Conservation (phyloP, 163 green algal genomes). For the Chloroidium sp. region DNA sequence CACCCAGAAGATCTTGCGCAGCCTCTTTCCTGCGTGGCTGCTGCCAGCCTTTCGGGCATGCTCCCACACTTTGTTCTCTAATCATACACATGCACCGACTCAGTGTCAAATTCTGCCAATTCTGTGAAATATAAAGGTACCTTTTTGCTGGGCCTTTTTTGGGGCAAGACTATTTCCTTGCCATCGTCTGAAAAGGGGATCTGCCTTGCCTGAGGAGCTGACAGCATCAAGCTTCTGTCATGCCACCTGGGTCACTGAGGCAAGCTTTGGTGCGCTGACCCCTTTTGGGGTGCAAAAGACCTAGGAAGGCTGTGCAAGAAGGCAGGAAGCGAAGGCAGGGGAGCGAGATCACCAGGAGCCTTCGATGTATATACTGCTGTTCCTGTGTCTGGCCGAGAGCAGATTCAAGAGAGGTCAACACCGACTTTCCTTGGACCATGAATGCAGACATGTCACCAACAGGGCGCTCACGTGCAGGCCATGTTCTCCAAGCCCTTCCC, state of each 20-base stretch:
- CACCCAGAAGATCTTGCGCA: constrained; percentile 58
- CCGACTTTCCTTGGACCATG: background rate
- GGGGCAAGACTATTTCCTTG: too few species aligned
- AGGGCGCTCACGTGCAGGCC: constrained; percentile 22
- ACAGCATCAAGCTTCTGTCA: too few species aligned
- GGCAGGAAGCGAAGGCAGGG: too few species aligned
- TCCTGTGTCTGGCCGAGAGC: background rate
- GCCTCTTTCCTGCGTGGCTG: constrained; percentile 73
- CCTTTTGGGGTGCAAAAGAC: background rate
- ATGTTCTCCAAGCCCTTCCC: constrained; percentile 41
- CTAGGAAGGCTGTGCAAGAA: background rate
- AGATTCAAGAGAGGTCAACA: background rate
- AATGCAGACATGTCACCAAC: background rate
- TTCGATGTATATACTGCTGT: background rate
- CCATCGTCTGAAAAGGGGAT: too few species aligned
- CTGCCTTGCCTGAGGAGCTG: too few species aligned
- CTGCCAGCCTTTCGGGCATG: constrained; percentile 60
- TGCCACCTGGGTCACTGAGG: too few species aligned
- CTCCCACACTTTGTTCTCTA: background rate
- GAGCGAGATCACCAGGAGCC: too few species aligned
- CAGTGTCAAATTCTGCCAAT: background rate
- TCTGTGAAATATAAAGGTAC: background rate
- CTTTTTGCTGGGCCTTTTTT: too few species aligned
- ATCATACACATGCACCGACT: background rate
- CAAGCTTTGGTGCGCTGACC: background rate